These are phyloP conservation scores for Penicillium sp. DNA, from an alignment of 2,329 filamentous ascomycete species.

Conservation along the genomic window DNA sequence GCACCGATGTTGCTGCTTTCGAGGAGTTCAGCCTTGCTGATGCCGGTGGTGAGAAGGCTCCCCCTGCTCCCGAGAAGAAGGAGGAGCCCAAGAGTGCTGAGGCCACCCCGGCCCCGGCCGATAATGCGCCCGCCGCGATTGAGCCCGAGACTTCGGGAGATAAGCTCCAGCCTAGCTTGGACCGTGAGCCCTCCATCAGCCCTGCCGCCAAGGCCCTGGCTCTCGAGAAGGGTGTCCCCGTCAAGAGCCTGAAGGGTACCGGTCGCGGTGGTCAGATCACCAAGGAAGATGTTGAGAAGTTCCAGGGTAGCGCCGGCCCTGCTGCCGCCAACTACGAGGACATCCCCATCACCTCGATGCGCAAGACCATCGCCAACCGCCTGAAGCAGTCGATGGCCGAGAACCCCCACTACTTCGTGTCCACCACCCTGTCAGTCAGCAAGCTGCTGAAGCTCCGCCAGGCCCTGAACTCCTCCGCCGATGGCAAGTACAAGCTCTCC, in stretches of 20 bases:
- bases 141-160: constrained; percentile 76
- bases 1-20: constrained; percentile 83
- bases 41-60: constrained; percentile 80
- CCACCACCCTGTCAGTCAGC: constrained; percentile 83
- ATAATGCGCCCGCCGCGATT: constrained; percentile 56
- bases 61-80: constrained; percentile 66
- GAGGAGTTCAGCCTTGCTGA: constrained; percentile 86
- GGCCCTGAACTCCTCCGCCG: constrained; percentile 83
- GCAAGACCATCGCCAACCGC: constrained; percentile 94
- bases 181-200: constrained; percentile 76
- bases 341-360: constrained; percentile 85
- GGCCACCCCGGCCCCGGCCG: constrained; percentile 64
- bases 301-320: constrained; percentile 60
- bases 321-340: constrained; percentile 77
- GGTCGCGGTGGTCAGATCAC: constrained; percentile 86
- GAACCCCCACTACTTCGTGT: constrained; percentile 99
- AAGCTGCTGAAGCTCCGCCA: constrained; percentile 96
- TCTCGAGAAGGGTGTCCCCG: constrained; percentile 78
- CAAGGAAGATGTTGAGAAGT: constrained; percentile 91
- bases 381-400: constrained; percentile 86
- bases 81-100: constrained; percentile 56
- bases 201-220: constrained; percentile 80
- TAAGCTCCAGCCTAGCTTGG: constrained; percentile 79
- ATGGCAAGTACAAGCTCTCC: constrained; percentile 98
- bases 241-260: constrained; percentile 81